Conservation (phyloP, 202 grass and related monocot species). For the Carex arenaria region DNA sequence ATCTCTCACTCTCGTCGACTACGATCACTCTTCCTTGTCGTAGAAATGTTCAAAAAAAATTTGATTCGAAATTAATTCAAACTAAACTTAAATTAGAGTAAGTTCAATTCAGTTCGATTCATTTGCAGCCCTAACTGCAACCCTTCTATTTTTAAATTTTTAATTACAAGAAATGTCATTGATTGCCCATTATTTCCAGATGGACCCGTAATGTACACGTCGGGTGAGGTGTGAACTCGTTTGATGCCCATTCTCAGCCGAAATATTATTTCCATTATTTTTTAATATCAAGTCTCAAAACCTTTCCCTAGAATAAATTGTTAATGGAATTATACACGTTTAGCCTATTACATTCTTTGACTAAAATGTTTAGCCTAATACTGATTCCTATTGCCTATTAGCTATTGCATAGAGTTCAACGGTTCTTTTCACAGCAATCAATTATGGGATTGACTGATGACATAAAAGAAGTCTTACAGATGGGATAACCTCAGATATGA, state of each 20-base stretch:
- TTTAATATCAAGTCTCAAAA: background rate
- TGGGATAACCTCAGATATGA: too few species aligned
- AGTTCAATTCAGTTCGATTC: too few species aligned
- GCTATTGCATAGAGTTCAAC: too few species aligned
- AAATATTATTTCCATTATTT: background rate
- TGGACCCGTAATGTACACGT: background rate
- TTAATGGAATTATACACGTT: background rate
- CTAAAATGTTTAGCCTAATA: background rate
- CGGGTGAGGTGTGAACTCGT: conserved; percentile 1
- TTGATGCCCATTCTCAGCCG: background rate
- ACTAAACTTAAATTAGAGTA: too few species aligned
- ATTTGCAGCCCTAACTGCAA: too few species aligned
- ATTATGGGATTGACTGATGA: too few species aligned
- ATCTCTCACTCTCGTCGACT: too few species aligned
- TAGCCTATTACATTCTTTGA: background rate
- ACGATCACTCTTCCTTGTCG: too few species aligned
- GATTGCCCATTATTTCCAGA: background rate
- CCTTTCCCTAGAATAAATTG: background rate
- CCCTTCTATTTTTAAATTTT: background rate
- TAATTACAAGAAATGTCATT: background rate
- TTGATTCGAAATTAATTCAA: too few species aligned
- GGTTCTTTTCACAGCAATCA: too few species aligned
- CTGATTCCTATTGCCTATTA: background rate
- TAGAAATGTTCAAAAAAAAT: too few species aligned
- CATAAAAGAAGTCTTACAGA: too few species aligned